Percentiles rank a stretch among this genome's conserved stretches.
Evolutionary conservation across 2,329 filamentous ascomycete species (phyloP).

Genomic region (Aspergillus fructus): DNA sequence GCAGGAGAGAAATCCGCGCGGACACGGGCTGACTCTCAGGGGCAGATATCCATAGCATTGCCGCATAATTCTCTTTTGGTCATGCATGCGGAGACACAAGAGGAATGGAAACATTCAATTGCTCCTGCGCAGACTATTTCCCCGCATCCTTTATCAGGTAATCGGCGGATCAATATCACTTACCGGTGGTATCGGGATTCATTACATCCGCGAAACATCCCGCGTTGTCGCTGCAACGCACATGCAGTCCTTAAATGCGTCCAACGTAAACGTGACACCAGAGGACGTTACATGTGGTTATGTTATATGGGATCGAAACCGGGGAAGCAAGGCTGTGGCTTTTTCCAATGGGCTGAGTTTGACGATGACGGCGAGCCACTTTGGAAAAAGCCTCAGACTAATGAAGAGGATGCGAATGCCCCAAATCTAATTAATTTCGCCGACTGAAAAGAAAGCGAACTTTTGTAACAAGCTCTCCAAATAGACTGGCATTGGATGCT

Average conservation of each 20-base stretch:
- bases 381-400: slow-evolving; percentile 45
- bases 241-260: slow-evolving; percentile 72
- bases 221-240: slow-evolving; percentile 72
- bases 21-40: slow-evolving; percentile 61
- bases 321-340: slow-evolving; percentile 62
- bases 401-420: slow-evolving; percentile 20
- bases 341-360: slow-evolving; percentile 84
- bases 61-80: slow-evolving; percentile 91
- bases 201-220: slow-evolving; percentile 75
- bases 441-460: slow-evolving; percentile 1
- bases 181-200: slow-evolving; percentile 81
- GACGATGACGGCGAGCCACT: slow-evolving; percentile 80
- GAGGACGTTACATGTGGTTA: slow-evolving; percentile 90
- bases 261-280: slow-evolving; percentile 72
- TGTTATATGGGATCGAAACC: slow-evolving; percentile 65
- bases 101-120: slow-evolving; percentile 92
- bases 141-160: slow-evolving; percentile 79
- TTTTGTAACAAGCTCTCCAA: neutral
- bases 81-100: slow-evolving; percentile 98
- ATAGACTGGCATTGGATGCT: slow-evolving; percentile 1
- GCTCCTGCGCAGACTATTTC: slow-evolving; percentile 72
- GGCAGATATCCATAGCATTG: slow-evolving; percentile 88
- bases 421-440: slow-evolving; percentile 29
- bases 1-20: slow-evolving; percentile 3
- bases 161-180: slow-evolving; percentile 85